These are phyloP conservation scores for Vanderwaltozyma verrucispora DNA, from an alignment of 805 yeast species.

Conservation along the genomic window DNA sequence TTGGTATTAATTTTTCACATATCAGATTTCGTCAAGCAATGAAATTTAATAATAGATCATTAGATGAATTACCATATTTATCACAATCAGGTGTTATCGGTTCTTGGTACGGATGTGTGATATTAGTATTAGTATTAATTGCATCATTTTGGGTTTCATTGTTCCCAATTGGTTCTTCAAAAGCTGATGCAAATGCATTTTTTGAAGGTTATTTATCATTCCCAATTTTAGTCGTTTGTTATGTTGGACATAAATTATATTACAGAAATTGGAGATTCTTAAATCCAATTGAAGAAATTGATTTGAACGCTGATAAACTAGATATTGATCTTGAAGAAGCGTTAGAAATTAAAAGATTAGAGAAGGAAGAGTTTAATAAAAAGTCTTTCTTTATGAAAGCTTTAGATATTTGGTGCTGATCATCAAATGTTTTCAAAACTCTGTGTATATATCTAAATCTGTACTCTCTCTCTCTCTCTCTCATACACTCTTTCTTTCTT, in stretches of 20 bases:
- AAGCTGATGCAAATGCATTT: slow-evolving; percentile 45
- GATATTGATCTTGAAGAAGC: slow-evolving; percentile 40
- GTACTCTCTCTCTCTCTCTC: no score
- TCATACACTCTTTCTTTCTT: no score
- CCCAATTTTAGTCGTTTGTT: slow-evolving; percentile 54
- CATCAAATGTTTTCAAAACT: no score
- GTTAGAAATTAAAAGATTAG: slow-evolving; percentile 40
- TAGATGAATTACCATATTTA: slow-evolving; percentile 52
- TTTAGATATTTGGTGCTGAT: slow-evolving; percentile 37
- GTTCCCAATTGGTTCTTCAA: slow-evolving; percentile 48
- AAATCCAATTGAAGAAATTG: slow-evolving; percentile 40
- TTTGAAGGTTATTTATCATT: slow-evolving; percentile 57
- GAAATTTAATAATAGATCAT: slow-evolving; percentile 41
- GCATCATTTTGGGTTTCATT: slow-evolving; percentile 76
- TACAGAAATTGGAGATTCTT: slow-evolving; percentile 28
- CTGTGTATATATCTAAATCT: no score
- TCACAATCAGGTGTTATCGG: slow-evolving; percentile 58
- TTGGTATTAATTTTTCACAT: slow-evolving; percentile 40
- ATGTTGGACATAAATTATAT: slow-evolving; percentile 49
- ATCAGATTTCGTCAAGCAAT: slow-evolving; percentile 49
- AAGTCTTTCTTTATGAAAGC: slow-evolving; percentile 37
- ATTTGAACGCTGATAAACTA: slow-evolving; percentile 49
- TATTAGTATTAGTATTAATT: slow-evolving; percentile 46
- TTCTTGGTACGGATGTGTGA: slow-evolving; percentile 44
- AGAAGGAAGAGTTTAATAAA: slow-evolving; percentile 27